Conservation (phyloP, 352 stramenopile species). For the Pythium scleroteichum region DNA sequence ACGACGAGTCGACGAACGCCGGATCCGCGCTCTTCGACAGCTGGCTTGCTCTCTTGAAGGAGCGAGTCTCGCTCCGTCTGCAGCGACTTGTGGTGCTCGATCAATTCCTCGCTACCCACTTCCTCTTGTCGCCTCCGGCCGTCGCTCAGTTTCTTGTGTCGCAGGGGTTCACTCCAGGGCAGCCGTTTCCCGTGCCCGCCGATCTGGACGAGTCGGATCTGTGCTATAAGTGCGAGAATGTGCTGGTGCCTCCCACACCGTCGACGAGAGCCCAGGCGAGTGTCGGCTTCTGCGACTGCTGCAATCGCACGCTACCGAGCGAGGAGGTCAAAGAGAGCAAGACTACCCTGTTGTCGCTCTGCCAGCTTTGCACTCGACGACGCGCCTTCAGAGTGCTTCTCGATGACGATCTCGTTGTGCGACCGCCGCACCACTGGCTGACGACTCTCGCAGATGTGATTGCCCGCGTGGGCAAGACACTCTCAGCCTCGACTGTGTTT, state of each 20-base stretch:
- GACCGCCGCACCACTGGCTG: no score
- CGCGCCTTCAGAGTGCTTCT: background rate
- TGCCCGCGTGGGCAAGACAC: no score
- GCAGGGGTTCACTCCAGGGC: background rate
- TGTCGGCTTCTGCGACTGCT: slow-evolving; percentile 3
- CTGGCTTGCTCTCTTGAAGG: background rate
- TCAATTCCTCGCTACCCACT: background rate
- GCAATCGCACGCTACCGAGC: slow-evolving; percentile 4
- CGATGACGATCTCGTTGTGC: background rate
- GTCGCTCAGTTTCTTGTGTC: background rate
- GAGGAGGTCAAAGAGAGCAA: background rate
- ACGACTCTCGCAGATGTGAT: no score
- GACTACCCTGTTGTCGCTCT: background rate
- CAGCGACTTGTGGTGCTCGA: background rate
- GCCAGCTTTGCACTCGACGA: background rate
- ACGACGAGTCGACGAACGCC: background rate
- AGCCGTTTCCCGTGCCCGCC: background rate
- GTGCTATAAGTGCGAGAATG: background rate
- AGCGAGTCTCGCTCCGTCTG: background rate
- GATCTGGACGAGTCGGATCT: background rate
- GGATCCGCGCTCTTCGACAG: background rate
- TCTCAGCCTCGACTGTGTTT: no score
- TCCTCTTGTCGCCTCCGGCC: background rate
- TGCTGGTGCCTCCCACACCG: no score
- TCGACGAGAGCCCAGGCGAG: background rate